Percentiles rank a stretch among this genome's conserved stretches.
Evolutionary conservation across 1,284 basidiomycete genomes (phyloP).

Genomic region (Trichosporon sp.): DNA sequence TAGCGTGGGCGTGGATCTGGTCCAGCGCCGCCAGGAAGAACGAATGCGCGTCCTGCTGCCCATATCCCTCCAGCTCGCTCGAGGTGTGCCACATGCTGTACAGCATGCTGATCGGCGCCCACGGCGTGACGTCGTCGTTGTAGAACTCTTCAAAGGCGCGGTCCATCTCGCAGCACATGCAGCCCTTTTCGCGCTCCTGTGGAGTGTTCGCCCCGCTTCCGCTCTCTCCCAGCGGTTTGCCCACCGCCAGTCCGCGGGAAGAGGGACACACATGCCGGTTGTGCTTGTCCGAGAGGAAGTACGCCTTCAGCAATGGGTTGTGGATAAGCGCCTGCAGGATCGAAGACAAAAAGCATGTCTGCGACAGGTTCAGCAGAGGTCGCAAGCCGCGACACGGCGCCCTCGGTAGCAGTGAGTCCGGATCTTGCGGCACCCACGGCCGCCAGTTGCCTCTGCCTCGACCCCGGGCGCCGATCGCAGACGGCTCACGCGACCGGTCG

Average conservation of each 20-base stretch:
- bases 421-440: conserved; percentile 21
- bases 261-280: conserved; percentile 42
- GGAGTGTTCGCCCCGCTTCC: conserved; percentile 11
- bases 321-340: conserved; percentile 88
- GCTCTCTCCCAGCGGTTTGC: conserved; percentile 25
- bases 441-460: conserved; percentile 32
- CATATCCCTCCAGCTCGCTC: conserved; percentile 76
- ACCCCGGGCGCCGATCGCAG: conserved; percentile 50
- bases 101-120: conserved; percentile 78
- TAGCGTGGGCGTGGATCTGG: conserved; percentile 73
- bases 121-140: conserved; percentile 62
- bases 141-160: conserved; percentile 82
- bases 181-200: conserved; percentile 55
- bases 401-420: background rate
- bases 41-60: conserved; percentile 63
- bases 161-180: conserved; percentile 94
- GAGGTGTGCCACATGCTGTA: conserved; percentile 81
- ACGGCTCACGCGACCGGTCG: conserved; percentile 53
- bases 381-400: conserved; percentile 53
- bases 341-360: conserved; percentile 92
- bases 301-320: conserved; percentile 84
- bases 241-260: conserved; percentile 28
- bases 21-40: conserved; percentile 77
- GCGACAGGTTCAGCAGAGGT: conserved; percentile 77
- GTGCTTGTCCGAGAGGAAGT: conserved; percentile 70